Evolutionary conservation across 1,139 yeast genomes (phyloP).

Genomic region (Pichia sp.): DNA sequence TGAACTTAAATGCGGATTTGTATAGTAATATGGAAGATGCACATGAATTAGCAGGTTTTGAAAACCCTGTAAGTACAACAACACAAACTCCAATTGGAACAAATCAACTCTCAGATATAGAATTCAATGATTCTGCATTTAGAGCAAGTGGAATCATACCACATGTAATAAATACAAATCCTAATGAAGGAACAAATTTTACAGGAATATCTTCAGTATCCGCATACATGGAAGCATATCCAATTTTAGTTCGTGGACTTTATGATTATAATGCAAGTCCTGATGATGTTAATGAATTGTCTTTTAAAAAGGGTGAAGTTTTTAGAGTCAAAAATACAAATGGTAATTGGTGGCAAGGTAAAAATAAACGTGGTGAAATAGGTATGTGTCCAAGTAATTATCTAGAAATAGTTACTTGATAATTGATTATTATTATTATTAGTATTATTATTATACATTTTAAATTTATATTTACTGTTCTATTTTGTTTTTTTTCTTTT

Average conservation of each 20-base stretch:
- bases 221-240: conserved; percentile 37
- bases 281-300: conserved; percentile 87
- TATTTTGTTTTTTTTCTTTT: no score
- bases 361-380: conserved; percentile 80
- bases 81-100: neutral
- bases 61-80: conserved; percentile 19
- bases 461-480: no score
- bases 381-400: conserved; percentile 97
- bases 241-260: conserved; percentile 80
- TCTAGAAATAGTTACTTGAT: conserved; percentile 56
- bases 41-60: conserved; percentile 25
- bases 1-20: conserved; percentile 2
- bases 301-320: conserved; percentile 84
- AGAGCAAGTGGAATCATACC: conserved; percentile 11
- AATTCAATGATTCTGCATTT: conserved; percentile 12
- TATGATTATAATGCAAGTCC: conserved; percentile 90
- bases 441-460: no score
- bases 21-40: conserved; percentile 7
- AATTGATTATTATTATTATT: no score
- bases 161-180: neutral
- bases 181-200: conserved; percentile 29
- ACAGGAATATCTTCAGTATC: conserved; percentile 15
- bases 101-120: conserved; percentile 1
- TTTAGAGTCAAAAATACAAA: conserved; percentile 88
- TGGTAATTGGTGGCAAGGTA: conserved; percentile 99